Percentiles rank a stretch among this genome's conserved stretches.
These are phyloP conservation scores for Isochrysis galbana DNA, from an alignment of 78 protist species.

Conservation along the genomic window DNA sequence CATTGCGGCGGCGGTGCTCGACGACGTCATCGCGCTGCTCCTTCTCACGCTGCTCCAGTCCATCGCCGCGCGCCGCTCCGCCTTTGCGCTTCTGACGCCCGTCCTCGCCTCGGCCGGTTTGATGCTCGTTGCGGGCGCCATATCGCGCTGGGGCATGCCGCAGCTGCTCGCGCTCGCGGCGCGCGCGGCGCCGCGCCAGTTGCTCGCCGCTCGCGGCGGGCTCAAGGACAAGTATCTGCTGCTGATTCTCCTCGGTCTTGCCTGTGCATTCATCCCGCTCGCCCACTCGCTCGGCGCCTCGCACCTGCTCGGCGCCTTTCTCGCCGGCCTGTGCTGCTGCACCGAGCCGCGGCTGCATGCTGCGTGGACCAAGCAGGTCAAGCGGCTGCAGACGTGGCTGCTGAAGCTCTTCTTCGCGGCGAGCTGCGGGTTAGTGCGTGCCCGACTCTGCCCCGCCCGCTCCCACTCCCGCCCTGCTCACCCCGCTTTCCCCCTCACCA, in stretches of 20 bases:
- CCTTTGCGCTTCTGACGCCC: not conserved
- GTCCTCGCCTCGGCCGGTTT: not conserved
- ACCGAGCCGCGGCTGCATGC: not conserved
- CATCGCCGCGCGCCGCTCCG: not conserved
- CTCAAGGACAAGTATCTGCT: not conserved
- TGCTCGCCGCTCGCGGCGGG: not conserved
- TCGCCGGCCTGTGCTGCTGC: not conserved
- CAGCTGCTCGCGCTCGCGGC: not conserved
- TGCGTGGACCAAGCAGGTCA: not conserved
- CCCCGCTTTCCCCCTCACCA: too few relatives aligned
- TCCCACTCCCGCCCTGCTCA: too few relatives aligned
- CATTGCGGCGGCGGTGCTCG: not conserved
- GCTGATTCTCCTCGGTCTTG: not conserved
- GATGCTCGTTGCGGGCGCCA: not conserved
- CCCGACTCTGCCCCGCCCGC: too few relatives aligned
- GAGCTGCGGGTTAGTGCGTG: not conserved
- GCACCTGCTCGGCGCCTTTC: slow-evolving; percentile 13
- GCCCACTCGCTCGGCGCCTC: not conserved
- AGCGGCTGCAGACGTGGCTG: not conserved
- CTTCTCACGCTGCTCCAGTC: not conserved
- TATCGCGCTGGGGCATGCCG: not conserved
- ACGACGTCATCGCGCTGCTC: slow-evolving; percentile 7
- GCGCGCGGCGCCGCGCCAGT: not conserved
- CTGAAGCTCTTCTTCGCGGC: not conserved
- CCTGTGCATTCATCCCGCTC: not conserved